A percentile compares a stretch with the other conserved stretches of the same genome.
These are phyloP conservation scores for Podospora pseudoanserina DNA, from an alignment of 495 filamentous ascomycete species.

Conservation along the genomic window DNA sequence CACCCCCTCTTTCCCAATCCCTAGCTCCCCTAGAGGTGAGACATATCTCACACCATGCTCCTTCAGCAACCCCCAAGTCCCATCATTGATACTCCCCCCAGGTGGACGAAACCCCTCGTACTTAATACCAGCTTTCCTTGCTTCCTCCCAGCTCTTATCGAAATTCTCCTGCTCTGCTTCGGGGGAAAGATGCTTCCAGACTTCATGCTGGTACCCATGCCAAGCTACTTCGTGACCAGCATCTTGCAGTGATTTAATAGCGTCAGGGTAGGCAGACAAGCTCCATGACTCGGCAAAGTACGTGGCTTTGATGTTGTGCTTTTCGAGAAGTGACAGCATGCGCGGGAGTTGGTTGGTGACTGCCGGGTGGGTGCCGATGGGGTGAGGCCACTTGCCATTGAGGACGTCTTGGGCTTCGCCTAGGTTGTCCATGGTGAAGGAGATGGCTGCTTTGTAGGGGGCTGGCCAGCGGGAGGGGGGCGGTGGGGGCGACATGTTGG, in stretches of 20 bases:
- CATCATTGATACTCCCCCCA: conserved; percentile 25
- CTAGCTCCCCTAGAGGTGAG: conserved; percentile 26
- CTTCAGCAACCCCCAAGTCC: conserved; percentile 20
- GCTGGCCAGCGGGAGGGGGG: conserved; percentile 26
- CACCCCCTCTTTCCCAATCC: conserved; percentile 22
- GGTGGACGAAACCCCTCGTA: conserved; percentile 37
- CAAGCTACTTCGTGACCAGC: conserved; percentile 34
- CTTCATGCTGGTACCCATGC: conserved; percentile 38
- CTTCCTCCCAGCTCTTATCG: conserved; percentile 24
- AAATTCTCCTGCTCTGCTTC: conserved; percentile 23
- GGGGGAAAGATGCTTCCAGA: conserved; percentile 22
- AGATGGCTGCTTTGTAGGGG: conserved; percentile 30
- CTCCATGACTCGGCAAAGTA: conserved; percentile 39
- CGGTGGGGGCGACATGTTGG: not conserved
- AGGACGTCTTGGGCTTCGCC: conserved; percentile 39
- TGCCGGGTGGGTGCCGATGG: conserved; percentile 30
- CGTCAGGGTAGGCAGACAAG: conserved; percentile 29
- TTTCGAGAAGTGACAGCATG: conserved; percentile 30
- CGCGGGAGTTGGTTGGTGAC: conserved; percentile 31
- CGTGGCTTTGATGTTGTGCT: conserved; percentile 28
- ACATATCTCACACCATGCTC: conserved; percentile 25
- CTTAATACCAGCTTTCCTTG: conserved; percentile 12
- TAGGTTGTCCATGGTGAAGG: conserved; percentile 39
- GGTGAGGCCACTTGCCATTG: conserved; percentile 24
- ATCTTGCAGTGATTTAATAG: conserved; percentile 14